Base-by-base conservation (phyloP, 805 yeast genomes). In the Wickerhamomyces kurtzmanii region DNA sequence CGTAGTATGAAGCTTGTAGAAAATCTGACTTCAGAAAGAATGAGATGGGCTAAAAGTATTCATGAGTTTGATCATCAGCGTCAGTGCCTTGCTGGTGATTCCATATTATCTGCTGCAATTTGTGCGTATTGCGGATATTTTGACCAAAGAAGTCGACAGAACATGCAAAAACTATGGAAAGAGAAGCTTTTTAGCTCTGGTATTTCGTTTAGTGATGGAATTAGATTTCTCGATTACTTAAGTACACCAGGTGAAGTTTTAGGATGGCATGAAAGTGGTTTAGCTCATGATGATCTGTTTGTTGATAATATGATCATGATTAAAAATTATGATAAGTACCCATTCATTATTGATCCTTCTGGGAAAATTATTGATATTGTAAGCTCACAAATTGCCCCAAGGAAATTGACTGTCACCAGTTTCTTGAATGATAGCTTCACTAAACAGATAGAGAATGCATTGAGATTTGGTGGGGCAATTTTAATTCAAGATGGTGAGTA, bases 381-480 rank as follows among this genome's bases (percentile, higher is more conserved):
- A 12, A 30, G 34, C 5, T 42, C 51, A 12, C 42, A 38, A 29
- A 23, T 35, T 35, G n/a, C 36, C 0, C 57, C 62, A 0, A 51
- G 53, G 24, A 61, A 59, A 29, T 40, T 75, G 5, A 52, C 65
- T 3, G 45, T 74, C 1, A 71, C 94, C 0, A 81, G 93, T 41
- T 83, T 89, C 43, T 50, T 79, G 24, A 85, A 81, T 40, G 68
- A 62, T 5, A 70, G 78, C 0, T 82, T 76, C 46, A 47, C 68
- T 3, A 76, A 74, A 37, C 79, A 72, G 23, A 44, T 89, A 11
- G 94, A 86, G 46, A 80, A 84, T 42, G 78, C 94, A 0, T 47
- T 87, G 16, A 59, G 91, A 37, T 87, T 87, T 60, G 96, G 97
- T 5, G 85, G 83, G 3, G 42, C 69, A 1, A 56, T 89, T 6